Evolutionary conservation across 768 basidiomycete genomes (phyloP).

Genomic region (Kwoniella botswanensis): DNA sequence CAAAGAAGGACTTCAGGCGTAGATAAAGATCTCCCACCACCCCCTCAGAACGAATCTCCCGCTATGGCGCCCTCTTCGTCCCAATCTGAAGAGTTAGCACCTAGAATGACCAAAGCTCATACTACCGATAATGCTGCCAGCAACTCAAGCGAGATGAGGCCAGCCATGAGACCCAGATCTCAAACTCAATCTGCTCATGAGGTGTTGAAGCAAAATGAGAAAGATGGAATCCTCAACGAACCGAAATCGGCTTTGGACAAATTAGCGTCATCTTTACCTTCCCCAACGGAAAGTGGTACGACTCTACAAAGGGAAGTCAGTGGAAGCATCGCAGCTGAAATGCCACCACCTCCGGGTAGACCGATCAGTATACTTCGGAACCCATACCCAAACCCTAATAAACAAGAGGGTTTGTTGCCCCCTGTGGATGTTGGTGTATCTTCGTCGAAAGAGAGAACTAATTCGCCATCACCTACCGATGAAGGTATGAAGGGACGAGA

Average conservation of each 20-base stretch:
- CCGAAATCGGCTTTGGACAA: conserved; percentile 53
- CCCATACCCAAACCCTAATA: conserved; percentile 25
- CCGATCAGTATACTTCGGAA: conserved; percentile 40
- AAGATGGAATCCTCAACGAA: conserved; percentile 42
- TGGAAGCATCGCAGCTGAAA: conserved; percentile 29
- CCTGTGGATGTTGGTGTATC: conserved; percentile 1
- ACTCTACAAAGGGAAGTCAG: conserved; percentile 18
- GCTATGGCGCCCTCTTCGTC: conserved; percentile 2
- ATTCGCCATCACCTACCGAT: conserved; percentile 18
- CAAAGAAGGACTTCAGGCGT: conserved; percentile 5
- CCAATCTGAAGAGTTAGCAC: conserved; percentile 16
- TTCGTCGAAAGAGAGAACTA: conserved; percentile 1
- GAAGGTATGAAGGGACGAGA: conserved; percentile 42
- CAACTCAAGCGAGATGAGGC: conserved; percentile 20
- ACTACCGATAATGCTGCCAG: conserved; percentile 31
- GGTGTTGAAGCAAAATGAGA: conserved; percentile 36
- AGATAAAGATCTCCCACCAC: conserved; percentile 44
- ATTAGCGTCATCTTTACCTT: conserved; percentile 21
- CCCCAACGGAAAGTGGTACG: background rate
- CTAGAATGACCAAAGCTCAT: conserved; percentile 39
- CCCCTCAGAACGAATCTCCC: conserved; percentile 30
- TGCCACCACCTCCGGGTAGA: conserved; percentile 23
- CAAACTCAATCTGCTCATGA: conserved; percentile 53
- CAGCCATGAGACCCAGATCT: conserved; percentile 36
- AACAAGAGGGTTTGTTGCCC: conserved; percentile 14